These are phyloP conservation scores for Marasmius tenuissimus DNA, from an alignment of 1,284 basidiomycete genomes.

Conservation along the genomic window DNA sequence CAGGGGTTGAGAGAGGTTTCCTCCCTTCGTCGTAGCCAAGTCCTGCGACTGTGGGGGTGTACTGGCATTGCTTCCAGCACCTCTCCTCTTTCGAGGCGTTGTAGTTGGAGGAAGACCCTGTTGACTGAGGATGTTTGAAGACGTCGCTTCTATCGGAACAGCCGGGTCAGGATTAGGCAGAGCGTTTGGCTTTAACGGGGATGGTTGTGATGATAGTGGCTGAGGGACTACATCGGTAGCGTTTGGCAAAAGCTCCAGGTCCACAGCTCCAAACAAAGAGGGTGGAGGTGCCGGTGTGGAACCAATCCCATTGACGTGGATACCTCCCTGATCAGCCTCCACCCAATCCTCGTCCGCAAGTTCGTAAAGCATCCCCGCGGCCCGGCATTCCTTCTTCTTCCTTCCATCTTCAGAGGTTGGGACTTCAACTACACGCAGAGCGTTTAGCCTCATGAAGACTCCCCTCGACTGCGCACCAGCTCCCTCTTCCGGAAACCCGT, in stretches of 20 bases:
- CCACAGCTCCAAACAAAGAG: background rate
- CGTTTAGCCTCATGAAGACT: conserved; percentile 66
- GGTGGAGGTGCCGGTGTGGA: background rate
- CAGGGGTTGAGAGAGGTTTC: conserved; percentile 38
- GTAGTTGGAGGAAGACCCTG: background rate
- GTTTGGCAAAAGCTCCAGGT: background rate
- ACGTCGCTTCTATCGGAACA: conserved; percentile 13
- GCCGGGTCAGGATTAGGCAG: conserved; percentile 29
- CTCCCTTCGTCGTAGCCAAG: conserved; percentile 21
- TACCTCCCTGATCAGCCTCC: conserved; percentile 30
- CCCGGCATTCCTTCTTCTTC: conserved; percentile 56
- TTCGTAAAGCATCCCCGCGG: conserved; percentile 70
- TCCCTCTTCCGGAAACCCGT: conserved; percentile 30
- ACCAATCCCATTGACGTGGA: conserved; percentile 4
- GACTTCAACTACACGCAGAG: conserved; percentile 58
- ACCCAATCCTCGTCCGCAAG: conserved; percentile 72
- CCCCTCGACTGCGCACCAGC: conserved; percentile 58
- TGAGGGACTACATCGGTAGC: background rate
- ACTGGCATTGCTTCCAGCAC: background rate
- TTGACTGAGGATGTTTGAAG: conserved; percentile 2
- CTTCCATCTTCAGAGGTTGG: conserved; percentile 24
- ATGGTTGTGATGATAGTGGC: conserved; percentile 26
- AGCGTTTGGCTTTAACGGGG: conserved; percentile 30
- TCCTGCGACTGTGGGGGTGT: background rate
- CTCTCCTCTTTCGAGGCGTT: background rate